Evolutionary conservation across 768 basidiomycete species (phyloP).

Genomic region (Suillus subaureus): DNA sequence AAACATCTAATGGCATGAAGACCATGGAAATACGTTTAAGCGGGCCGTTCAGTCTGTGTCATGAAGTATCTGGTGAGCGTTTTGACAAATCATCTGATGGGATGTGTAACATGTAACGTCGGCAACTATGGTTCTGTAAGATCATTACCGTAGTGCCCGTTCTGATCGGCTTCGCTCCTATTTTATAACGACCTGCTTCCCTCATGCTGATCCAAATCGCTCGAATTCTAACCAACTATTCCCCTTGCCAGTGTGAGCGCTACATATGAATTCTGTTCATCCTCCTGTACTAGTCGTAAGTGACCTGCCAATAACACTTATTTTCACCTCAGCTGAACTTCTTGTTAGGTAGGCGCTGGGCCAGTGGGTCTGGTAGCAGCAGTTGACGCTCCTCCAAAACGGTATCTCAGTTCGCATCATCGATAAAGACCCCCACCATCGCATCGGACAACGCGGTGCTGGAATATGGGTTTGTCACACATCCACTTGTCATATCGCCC

Average conservation of each 20-base stretch:
- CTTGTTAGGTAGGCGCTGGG: conserved; percentile 10
- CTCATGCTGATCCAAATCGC: background rate
- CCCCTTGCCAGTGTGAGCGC: background rate
- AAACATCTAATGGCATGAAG: too few species aligned
- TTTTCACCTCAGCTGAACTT: background rate
- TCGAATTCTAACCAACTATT: background rate
- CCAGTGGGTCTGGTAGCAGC: conserved; percentile 14
- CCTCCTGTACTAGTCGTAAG: conserved; percentile 9
- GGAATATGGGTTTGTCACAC: conserved; percentile 35
- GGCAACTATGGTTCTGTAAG: too few species aligned
- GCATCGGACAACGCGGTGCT: conserved; percentile 41
- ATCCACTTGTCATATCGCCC: background rate
- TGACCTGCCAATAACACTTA: background rate
- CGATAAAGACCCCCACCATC: conserved; percentile 22
- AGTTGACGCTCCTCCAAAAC: conserved; percentile 14
- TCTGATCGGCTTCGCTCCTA: background rate
- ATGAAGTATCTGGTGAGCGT: conserved; percentile 22
- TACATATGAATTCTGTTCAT: background rate
- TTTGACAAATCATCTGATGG: conserved; percentile 8
- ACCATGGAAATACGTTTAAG: too few species aligned
- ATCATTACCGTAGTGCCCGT: background rate
- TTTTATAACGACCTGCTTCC: background rate
- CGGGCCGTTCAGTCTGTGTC: background rate
- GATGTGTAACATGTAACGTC: background rate
- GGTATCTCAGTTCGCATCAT: conserved; percentile 16